These are phyloP conservation scores for Syzygium oleosum DNA, from an alignment of 345 rosid genomes.

Conservation along the genomic window DNA sequence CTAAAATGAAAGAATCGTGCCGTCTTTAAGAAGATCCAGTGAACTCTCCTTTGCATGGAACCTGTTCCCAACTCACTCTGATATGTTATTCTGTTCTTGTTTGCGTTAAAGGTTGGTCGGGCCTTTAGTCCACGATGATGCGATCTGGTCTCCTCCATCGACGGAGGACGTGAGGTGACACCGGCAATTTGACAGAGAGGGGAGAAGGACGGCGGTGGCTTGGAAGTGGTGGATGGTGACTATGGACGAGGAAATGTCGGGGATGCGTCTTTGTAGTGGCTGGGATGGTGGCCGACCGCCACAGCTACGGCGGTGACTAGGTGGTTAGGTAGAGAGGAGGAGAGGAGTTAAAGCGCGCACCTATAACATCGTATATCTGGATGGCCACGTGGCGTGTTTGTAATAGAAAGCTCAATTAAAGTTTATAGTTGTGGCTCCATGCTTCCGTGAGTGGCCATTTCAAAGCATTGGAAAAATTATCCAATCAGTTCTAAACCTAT, in stretches of 20 bases:
- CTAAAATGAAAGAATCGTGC: not conserved
- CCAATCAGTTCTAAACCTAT: too few species aligned
- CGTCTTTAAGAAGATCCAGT: not conserved
- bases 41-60: not conserved
- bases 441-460: too few species aligned
- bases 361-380: too few species aligned
- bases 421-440: too few species aligned
- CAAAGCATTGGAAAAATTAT: too few species aligned
- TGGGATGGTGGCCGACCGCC: not conserved
- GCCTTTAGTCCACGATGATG: not conserved
- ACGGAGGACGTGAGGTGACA: not conserved
- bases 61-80: not conserved
- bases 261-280: not conserved
- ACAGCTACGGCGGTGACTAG: not conserved
- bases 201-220: not conserved
- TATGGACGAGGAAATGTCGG: not conserved
- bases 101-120: not conserved
- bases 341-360: too few species aligned
- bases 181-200: not conserved
- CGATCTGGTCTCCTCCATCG: not conserved
- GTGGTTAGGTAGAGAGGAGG: too few species aligned
- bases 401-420: too few species aligned
- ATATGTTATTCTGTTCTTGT: not conserved
- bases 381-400: too few species aligned
- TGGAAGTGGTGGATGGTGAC: not conserved